Base-by-base conservation (phyloP, 495 filamentous ascomycete genomes). In the Aspergillus coremiiformis region DNA sequence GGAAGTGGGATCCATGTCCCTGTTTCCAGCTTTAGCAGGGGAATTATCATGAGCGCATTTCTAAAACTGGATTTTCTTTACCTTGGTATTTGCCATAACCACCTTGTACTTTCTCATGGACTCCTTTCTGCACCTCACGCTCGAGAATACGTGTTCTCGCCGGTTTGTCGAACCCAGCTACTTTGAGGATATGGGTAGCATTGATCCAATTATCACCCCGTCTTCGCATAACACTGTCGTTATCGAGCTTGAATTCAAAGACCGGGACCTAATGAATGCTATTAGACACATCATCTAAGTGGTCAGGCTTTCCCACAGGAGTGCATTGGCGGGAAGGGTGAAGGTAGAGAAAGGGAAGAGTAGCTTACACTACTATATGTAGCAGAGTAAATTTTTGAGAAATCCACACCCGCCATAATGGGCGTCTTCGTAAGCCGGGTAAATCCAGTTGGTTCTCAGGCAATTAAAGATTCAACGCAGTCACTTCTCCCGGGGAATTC, bases 71-170 rank as follows among this genome's bases (percentile, higher is more conserved):
- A 9, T 4, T 14, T n/a, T 47, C 29, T 39, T 39, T 57, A 88
- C 90, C 90, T 74, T 98, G 93, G 59, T 96, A 98, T 80, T 97
- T 98, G 48, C 93, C 93, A 68, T 97, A 98, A 20, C 93, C 93
- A 54, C 93, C 93, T 62, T 98, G 93, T 3, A 98, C 87, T 70
- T 98, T 98, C 69, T 97, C 92, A 69, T 98, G 93, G 8, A 84
- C 76, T 9, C 91, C 92, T 66, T 95, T 95, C 65, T 98, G 93
- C 1, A 98, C 92, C 57, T 98, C 94, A 43, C 94, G 81, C 72
- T 98, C 93, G 14, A 98, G 80, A 50, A 98, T 96, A 53, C 93
- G 76, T 24, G 93, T 98, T 59, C 93, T 78, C 11, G 91, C 87
- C 6, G 93, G 92, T 70, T 98, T 98, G 59, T 89, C 85, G 57